phyloP scores from a whole-genome alignment of 345 rosid genomes.

The Brassica nigra region DNA sequence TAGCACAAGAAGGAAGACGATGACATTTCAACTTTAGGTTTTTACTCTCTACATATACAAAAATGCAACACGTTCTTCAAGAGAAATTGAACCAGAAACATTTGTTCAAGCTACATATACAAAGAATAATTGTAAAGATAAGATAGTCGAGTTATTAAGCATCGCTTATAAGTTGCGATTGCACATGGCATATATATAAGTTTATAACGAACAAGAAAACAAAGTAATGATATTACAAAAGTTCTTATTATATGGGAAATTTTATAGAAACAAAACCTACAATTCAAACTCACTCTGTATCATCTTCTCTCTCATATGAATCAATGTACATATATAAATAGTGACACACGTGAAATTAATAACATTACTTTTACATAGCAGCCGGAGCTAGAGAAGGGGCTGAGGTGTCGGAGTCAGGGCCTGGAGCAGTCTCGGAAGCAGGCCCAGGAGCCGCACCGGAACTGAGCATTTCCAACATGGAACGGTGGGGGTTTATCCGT shows the following conservation, averaged over 20 bases:
- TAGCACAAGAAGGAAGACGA: neutral
- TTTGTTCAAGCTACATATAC: neutral
- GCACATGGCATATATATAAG: neutral
- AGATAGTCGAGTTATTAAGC: neutral
- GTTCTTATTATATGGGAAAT: constrained; percentile 10
- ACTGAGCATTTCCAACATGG: constrained; percentile 72
- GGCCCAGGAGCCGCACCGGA: constrained; percentile 63
- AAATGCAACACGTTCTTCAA: neutral
- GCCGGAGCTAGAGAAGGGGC: constrained; percentile 47
- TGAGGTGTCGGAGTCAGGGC: constrained; percentile 29
- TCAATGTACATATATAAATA: neutral
- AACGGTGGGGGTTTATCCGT: constrained; percentile 67
- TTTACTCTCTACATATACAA: neutral
- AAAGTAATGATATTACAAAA: constrained; percentile 9
- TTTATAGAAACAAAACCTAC: constrained; percentile 12
- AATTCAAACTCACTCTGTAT: constrained; percentile 21
- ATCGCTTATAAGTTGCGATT: neutral
- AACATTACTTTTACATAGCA: constrained; percentile 26
- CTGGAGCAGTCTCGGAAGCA: constrained; percentile 15
- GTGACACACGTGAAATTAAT: neutral
- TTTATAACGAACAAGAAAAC: constrained; percentile 9
- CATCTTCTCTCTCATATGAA: constrained; percentile 24
- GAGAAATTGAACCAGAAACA: constrained; percentile 3
- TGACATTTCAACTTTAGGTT: neutral
- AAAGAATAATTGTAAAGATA: neutral